Percentiles rank a stretch among this genome's conserved stretches.
Evolutionary conservation across 1,284 basidiomycete species (phyloP).

Genomic region (Boletellus sp.): DNA sequence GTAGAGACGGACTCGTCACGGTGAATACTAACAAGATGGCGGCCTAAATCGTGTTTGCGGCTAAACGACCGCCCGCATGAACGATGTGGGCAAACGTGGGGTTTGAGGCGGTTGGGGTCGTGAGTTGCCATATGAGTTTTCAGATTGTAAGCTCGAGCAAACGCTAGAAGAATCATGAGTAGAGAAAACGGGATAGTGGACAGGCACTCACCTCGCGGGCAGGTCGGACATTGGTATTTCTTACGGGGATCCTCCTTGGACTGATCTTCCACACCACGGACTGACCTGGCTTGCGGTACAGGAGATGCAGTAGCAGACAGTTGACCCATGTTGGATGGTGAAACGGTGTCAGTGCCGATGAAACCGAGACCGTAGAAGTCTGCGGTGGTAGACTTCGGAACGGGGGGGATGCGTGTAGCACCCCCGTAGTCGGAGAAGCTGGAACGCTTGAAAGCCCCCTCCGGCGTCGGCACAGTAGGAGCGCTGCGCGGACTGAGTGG

Average conservation of each 20-base stretch:
- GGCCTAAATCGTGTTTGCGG: slow-evolving; percentile 84
- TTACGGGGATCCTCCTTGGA: slow-evolving; percentile 61
- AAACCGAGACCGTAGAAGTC: slow-evolving; percentile 54
- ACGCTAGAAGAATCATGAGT: slow-evolving; percentile 46
- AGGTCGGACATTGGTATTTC: slow-evolving; percentile 70
- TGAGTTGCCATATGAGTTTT: slow-evolving; percentile 91
- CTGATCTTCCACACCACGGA: slow-evolving; percentile 38
- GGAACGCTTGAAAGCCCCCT: slow-evolving; percentile 42
- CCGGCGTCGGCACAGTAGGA: slow-evolving; percentile 35
- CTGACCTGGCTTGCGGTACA: slow-evolving; percentile 39
- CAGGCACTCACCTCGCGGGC: slow-evolving; percentile 57
- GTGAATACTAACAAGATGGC: slow-evolving; percentile 84
- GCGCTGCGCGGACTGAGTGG: slow-evolving; percentile 60
- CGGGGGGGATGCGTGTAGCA: slow-evolving; percentile 40
- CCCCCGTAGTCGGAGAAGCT: slow-evolving; percentile 65
- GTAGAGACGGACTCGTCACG: slow-evolving; percentile 56
- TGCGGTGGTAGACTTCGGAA: slow-evolving; percentile 43
- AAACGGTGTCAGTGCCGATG: slow-evolving; percentile 39
- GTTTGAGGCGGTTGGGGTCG: slow-evolving; percentile 82
- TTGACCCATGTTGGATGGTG: slow-evolving; percentile 54
- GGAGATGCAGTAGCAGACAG: slow-evolving; percentile 42
- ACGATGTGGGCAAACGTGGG: slow-evolving; percentile 77
- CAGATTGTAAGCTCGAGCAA: slow-evolving; percentile 86
- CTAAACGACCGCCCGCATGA: slow-evolving; percentile 84
- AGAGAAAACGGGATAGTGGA: neutral